Base-by-base conservation (phyloP, 2,329 filamentous ascomycete species). In the Aspergillus texensis region DNA sequence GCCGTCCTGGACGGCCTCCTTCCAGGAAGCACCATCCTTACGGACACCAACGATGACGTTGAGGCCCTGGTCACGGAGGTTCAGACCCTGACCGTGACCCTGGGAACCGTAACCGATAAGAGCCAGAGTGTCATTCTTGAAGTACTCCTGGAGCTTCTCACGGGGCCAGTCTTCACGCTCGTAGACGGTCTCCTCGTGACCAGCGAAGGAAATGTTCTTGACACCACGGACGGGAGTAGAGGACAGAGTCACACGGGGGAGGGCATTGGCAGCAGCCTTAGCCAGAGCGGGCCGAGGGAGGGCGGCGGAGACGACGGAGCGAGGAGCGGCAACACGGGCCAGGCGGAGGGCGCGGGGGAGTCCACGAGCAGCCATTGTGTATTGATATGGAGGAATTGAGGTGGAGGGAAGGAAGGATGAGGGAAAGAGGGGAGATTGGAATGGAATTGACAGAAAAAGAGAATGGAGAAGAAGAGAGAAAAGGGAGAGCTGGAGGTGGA, bases 131-230 rank as follows among this genome's bases (percentile, higher is more conserved):
- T 99, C 95, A 85, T 99, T 89, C 89, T 98, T 98, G 92, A 99
- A 99, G 90, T 94, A 99, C 71, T 98, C 93, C 92, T 97, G 86
- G 80, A 99, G 93, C 91, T 97, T 98, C 87, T 97, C 94, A 81
- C 91, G 89, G 72, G 95, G 95, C 95, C 95, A 99, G 86, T 99
- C 95, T 79, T 88, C 92, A 84, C 95, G 94, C 89, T 99, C 95
- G 80, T 92, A 97, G 79, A 99, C 95, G 72, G 90, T 88, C 88
- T 99, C 95, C 85, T 96, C 94, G 79, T 87, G 86, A 77, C 93
- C 95, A 72, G 95, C 95, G 82, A 99, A 99, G 89, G 98, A 94
- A 82, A 99, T 94, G 74, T 94, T 97, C 92, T 99, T 98, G 78
- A 97, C 84, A 81, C 95, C 95, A 78, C 95, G 91, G 71, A 79